phyloP scores from a whole-genome alignment of 495 filamentous ascomycete genomes.

The Parachaetomium inaequale region DNA sequence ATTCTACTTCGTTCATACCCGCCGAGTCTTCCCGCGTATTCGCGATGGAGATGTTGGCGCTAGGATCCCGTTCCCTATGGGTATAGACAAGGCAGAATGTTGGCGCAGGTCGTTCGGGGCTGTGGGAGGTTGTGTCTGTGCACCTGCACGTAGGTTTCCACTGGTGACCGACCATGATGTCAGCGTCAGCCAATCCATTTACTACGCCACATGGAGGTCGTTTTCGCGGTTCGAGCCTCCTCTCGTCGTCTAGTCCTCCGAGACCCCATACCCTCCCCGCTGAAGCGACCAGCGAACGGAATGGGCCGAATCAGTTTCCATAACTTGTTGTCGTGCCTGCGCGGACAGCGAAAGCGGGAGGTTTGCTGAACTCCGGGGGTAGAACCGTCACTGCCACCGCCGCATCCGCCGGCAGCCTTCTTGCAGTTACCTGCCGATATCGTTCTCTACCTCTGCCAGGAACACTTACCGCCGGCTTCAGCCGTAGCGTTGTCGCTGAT shows the following conservation, averaged over 20 bases:
- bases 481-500: slow-evolving; percentile 14
- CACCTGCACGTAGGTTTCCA: too few species aligned
- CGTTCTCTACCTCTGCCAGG: neutral
- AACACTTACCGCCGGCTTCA: slow-evolving; percentile 15
- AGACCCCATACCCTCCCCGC: too few species aligned
- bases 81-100: too few species aligned
- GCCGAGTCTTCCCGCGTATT: neutral
- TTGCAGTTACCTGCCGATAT: slow-evolving; percentile 2
- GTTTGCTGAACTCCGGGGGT: neutral
- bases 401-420: neutral
- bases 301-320: neutral
- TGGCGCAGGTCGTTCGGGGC: too few species aligned
- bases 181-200: too few species aligned
- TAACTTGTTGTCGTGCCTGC: neutral
- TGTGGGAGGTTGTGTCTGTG: too few species aligned
- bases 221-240: too few species aligned
- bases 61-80: too few species aligned
- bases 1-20: neutral
- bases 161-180: too few species aligned
- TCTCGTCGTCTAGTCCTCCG: too few species aligned
- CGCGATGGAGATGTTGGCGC: too few species aligned
- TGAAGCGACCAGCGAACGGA: neutral
- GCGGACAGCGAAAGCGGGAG: neutral
- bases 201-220: too few species aligned
- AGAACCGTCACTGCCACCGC: neutral